Percentiles rank a stretch among this genome's conserved stretches.
These are phyloP conservation scores for Macaranga tanarius DNA, from an alignment of 441 rosid species.

Conservation along the genomic window DNA sequence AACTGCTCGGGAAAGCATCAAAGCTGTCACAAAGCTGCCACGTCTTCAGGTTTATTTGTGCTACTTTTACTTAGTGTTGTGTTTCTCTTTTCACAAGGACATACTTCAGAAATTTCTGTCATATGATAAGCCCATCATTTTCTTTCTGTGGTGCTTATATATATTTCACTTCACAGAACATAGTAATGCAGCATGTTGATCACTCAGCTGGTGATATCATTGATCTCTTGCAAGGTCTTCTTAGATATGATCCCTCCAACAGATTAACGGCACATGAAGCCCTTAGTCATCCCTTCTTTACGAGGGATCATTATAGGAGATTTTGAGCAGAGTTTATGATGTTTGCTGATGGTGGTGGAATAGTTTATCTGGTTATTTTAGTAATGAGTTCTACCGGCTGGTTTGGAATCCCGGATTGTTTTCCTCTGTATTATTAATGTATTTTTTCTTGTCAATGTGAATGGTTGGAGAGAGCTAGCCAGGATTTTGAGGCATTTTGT, in stretches of 20 bases:
- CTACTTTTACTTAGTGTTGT: background rate
- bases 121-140: background rate
- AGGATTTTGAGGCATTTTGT: conserved; percentile 12
- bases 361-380: conserved; percentile 1
- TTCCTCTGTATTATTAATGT: background rate
- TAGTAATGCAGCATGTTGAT: conserved; percentile 69
- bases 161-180: conserved; percentile 40
- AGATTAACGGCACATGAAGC: conserved; percentile 58
- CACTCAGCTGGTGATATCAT: conserved; percentile 67
- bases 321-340: conserved; percentile 17
- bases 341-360: background rate
- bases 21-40: conserved; percentile 54
- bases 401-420: conserved; percentile 1
- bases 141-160: background rate
- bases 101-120: background rate
- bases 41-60: conserved; percentile 53
- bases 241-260: conserved; percentile 45
- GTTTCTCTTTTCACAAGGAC: background rate
- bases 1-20: conserved; percentile 55
- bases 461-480: conserved; percentile 12
- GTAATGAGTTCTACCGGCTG: conserved; percentile 14
- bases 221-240: conserved; percentile 59
- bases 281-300: conserved; percentile 61
- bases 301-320: conserved; percentile 40
- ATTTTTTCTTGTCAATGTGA: conserved; percentile 12